These are phyloP conservation scores for Diaporthe humulicola DNA, from an alignment of 2,329 filamentous ascomycete species.

Conservation along the genomic window DNA sequence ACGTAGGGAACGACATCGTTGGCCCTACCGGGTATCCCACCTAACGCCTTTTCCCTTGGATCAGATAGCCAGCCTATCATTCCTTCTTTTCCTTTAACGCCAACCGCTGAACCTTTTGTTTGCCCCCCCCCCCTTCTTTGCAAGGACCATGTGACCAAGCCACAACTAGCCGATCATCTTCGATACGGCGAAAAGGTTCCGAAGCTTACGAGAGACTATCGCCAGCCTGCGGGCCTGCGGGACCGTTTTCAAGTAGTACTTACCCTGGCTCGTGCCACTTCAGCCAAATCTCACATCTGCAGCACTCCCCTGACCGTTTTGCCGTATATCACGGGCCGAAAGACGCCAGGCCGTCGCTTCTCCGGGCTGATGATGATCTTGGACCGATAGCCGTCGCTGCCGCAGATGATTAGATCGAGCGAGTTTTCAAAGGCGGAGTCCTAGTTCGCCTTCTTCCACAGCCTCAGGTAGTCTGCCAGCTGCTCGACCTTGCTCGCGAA, in stretches of 20 bases:
- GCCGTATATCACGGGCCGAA: neutral
- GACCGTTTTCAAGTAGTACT: neutral
- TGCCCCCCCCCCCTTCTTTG: neutral
- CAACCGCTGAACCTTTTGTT: neutral
- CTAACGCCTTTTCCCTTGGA: constrained; percentile 6
- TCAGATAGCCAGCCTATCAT: neutral
- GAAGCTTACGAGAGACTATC: neutral
- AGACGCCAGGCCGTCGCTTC: neutral
- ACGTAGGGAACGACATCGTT: neutral
- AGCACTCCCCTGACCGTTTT: constrained; percentile 27
- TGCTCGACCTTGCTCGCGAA: constrained; percentile 95
- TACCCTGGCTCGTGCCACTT: too few relatives aligned
- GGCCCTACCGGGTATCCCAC: constrained; percentile 19
- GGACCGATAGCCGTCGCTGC: neutral
- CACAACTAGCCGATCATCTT: neutral
- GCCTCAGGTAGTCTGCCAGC: constrained; percentile 83
- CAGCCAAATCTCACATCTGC: neutral
- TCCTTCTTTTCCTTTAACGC: constrained; percentile 16
- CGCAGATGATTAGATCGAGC: neutral
- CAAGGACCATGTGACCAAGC: neutral
- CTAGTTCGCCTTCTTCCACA: constrained; percentile 66
- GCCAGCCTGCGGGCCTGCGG: neutral
- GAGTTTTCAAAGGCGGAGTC: neutral
- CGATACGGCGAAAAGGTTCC: neutral
- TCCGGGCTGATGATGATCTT: neutral